Base-by-base conservation (phyloP, 2,329 filamentous ascomycete genomes). In the Fusarium sp. region DNA sequence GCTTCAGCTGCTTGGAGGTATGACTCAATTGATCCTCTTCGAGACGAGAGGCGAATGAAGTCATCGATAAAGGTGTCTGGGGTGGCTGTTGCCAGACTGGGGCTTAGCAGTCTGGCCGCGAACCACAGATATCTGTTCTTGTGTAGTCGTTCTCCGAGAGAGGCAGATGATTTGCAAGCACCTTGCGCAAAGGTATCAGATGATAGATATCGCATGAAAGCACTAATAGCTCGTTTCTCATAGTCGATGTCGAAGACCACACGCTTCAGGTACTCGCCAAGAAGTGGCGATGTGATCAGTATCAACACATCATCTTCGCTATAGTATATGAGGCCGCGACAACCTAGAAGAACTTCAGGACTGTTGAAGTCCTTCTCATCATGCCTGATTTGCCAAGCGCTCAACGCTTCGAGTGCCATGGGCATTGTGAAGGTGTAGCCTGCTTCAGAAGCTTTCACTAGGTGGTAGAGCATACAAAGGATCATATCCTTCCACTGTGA, bases 1-100 rank as follows among this genome's bases (percentile, higher is more conserved):
- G 59, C 32, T 42, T 63, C 59, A 3, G 47, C 57, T 34, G 41
- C 57, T 47, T 63, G 59, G 2, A 55, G 41, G 4, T 62, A 63
- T 14, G 59, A 63, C 10, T 62, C 57, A 3, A 63, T 60, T 2
- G 41, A 55, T 1, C 57, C 34, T 7, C 8, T 49, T 7, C 20
- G 34, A 1, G 57, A 14, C 2, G 59, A 32, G 12, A 63, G 25
- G 2, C 3, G 42, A 10, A 62, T 20, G 1, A 47, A 63, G 0
- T 47, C 32, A 7, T 9, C 8, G 4, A 55, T 32, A 2, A 62
- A 37, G 4, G 32, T 16, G 2, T 25, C 27, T 8, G 47, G 21
- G 16, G 6, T 45, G 4, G 2, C 4, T 21, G 9, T 9, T 3
- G 32, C 41, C 4, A 63, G 10, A 8, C 21, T 63, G 14, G 27